Conservation (phyloP, 495 filamentous ascomycete species). For the Aspergillus wentii region DNA sequence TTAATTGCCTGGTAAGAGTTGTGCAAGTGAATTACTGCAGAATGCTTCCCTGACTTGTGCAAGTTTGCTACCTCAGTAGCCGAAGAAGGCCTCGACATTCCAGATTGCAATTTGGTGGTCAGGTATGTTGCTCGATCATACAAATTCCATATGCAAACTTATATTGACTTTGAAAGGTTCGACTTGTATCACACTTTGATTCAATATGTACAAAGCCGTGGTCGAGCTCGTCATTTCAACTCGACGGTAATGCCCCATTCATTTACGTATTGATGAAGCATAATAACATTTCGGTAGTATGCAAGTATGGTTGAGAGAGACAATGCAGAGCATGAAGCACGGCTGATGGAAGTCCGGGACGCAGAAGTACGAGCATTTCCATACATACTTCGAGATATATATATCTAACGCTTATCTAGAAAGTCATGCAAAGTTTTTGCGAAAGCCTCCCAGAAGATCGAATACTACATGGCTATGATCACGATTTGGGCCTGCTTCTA, state of each 20-base stretch:
- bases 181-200: slow-evolving; percentile 90
- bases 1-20: slow-evolving; percentile 75
- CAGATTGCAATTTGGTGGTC: slow-evolving; percentile 88
- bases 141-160: background rate
- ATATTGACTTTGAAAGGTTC: slow-evolving; percentile 47
- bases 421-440: slow-evolving; percentile 69
- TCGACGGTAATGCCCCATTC: slow-evolving; percentile 46
- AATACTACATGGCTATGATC: slow-evolving; percentile 57
- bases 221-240: slow-evolving; percentile 71
- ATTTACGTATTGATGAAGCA: too few relatives aligned
- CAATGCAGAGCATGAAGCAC: slow-evolving; percentile 55
- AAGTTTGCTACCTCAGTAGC: slow-evolving; percentile 83
- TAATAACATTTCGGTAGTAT: too few relatives aligned
- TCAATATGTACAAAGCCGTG: slow-evolving; percentile 91
- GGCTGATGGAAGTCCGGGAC: slow-evolving; percentile 51
- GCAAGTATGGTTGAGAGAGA: slow-evolving; percentile 73
- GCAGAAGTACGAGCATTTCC: slow-evolving; percentile 31
- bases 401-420: slow-evolving; percentile 30
- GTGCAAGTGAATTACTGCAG: background rate
- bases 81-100: slow-evolving; percentile 94
- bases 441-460: slow-evolving; percentile 70
- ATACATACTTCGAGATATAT: slow-evolving; percentile 9
- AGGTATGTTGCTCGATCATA: slow-evolving; percentile 25
- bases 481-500: slow-evolving; percentile 50
- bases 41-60: slow-evolving; percentile 7